These are phyloP conservation scores for Clarireedia homoeocarpa DNA, from an alignment of 2,329 filamentous ascomycete species.

Conservation along the genomic window DNA sequence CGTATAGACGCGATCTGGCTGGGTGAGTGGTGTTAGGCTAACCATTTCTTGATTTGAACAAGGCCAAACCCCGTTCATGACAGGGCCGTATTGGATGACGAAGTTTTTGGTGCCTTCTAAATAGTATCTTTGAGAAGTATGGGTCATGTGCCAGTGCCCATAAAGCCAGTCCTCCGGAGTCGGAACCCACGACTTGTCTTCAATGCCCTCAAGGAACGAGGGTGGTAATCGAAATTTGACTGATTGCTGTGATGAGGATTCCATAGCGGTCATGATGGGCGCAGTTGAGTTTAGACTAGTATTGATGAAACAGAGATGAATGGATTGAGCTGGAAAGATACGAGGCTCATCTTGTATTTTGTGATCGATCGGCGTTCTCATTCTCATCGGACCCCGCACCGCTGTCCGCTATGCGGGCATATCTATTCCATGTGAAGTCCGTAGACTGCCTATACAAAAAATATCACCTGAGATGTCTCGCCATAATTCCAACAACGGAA, in stretches of 20 bases:
- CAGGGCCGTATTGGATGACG: neutral
- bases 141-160: neutral
- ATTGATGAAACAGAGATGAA: too few relatives aligned
- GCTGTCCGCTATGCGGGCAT: too few relatives aligned
- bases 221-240: neutral
- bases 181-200: conserved; percentile 1
- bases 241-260: neutral
- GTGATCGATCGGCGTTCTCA: neutral
- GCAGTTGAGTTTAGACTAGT: too few relatives aligned
- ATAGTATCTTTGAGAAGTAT: conserved; percentile 6
- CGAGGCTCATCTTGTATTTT: neutral
- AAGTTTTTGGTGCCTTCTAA: conserved; percentile 3
- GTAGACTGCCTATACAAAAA: too few relatives aligned
- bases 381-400: neutral
- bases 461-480: too few relatives aligned
- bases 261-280: neutral
- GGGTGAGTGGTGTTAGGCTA: neutral
- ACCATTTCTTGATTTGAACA: conserved; percentile 5
- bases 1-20: conserved; percentile 2
- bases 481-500: too few relatives aligned
- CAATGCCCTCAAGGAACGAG: neutral
- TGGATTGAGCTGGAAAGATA: too few relatives aligned
- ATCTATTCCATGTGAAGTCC: too few relatives aligned
- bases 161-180: conserved; percentile 3
- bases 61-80: conserved; percentile 3